Conservation (phyloP, 805 yeast species). For the Barnettozyma populi region DNA sequence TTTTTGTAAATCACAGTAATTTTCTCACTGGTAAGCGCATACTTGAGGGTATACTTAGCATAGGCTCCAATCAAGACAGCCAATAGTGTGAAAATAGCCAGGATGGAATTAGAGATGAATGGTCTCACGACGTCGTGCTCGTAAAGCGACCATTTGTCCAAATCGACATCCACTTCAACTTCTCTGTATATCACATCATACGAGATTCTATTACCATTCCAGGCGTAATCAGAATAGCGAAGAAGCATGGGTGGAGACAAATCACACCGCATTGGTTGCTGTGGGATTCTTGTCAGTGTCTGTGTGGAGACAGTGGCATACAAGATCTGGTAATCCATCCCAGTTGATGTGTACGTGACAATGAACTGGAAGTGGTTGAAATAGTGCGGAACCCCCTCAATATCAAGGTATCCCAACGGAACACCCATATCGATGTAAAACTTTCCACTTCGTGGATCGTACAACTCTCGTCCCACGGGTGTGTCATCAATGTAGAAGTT, state of each 20-base stretch:
- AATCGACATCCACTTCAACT: conserved; percentile 11
- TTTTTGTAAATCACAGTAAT: conserved; percentile 10
- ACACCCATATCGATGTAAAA: conserved; percentile 26
- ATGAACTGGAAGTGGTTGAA: conserved; percentile 29
- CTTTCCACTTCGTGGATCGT: conserved; percentile 23
- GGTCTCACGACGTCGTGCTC: conserved; percentile 25
- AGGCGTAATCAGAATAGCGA: conserved; percentile 20
- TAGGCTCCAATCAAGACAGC: conserved; percentile 16
- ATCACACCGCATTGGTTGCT: conserved; percentile 19
- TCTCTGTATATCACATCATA: conserved; percentile 27
- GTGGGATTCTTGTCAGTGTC: conserved; percentile 23
- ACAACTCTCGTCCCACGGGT: conserved; percentile 28
- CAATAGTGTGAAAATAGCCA: conserved; percentile 16
- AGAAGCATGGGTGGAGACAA: conserved; percentile 23
- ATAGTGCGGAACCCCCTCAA: conserved; percentile 25
- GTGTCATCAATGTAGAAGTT: conserved; percentile 27
- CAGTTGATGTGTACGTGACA: conserved; percentile 21
- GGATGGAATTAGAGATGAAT: conserved; percentile 16
- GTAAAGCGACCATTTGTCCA: conserved; percentile 18
- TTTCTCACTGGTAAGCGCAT: conserved; percentile 18
- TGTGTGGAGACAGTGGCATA: conserved; percentile 24
- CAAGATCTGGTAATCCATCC: conserved; percentile 21
- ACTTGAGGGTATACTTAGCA: conserved; percentile 12
- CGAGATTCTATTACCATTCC: conserved; percentile 25
- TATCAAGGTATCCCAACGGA: conserved; percentile 27